Conservation (phyloP, 768 basidiomycete species). For the Agrocybe pediades region DNA sequence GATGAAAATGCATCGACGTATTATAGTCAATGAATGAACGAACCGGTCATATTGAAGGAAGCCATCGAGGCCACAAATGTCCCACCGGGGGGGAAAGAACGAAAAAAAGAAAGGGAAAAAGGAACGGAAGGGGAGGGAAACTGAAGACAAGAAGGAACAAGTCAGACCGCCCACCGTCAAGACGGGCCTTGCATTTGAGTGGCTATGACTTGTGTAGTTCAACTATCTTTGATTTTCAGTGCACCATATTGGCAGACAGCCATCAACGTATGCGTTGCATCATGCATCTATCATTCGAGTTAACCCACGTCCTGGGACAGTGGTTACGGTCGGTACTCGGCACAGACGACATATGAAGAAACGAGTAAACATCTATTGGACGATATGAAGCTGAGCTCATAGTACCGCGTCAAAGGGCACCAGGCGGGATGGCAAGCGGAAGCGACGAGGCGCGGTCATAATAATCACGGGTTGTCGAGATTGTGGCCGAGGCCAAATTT, state of each 20-base stretch:
- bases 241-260: not conserved
- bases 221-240: not conserved
- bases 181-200: not conserved
- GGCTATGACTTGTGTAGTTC: not conserved
- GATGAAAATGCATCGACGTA: not conserved
- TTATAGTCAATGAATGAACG: not conserved
- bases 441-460: too few relatives aligned
- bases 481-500: too few relatives aligned
- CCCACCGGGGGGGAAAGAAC: conserved; percentile 18
- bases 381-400: too few relatives aligned
- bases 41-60: conserved; percentile 44
- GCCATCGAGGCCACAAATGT: conserved; percentile 47
- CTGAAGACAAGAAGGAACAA: conserved; percentile 17
- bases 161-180: conserved; percentile 1
- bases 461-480: too few relatives aligned
- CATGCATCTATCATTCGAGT: not conserved
- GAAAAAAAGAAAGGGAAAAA: conserved; percentile 19
- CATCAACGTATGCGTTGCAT: not conserved
- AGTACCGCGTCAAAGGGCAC: too few relatives aligned
- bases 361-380: too few relatives aligned
- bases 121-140: conserved; percentile 22
- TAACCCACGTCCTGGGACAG: not conserved
- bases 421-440: too few relatives aligned
- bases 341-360: not conserved
- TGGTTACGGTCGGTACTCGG: not conserved